Evolutionary conservation across 805 yeast genomes (phyloP).

Genomic region (Scheffersomyces spartinae): DNA sequence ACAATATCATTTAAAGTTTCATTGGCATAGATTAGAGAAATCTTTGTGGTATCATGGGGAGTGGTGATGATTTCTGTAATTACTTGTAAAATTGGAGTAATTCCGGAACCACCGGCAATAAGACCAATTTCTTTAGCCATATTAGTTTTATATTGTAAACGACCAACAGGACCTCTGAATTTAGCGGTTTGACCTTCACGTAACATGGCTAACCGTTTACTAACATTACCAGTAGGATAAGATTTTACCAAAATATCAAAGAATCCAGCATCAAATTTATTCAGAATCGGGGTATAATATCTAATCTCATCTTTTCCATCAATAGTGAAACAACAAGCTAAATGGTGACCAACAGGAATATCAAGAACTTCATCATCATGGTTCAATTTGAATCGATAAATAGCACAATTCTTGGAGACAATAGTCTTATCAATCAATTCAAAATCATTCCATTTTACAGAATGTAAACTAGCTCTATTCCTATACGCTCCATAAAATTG

Average conservation of each 20-base stretch:
- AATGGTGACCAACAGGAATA: slow-evolving; percentile 67
- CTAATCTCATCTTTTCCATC: slow-evolving; percentile 46
- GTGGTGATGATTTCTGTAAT: slow-evolving; percentile 59
- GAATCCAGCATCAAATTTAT: slow-evolving; percentile 58
- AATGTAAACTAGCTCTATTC: slow-evolving; percentile 34
- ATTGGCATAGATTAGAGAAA: slow-evolving; percentile 58
- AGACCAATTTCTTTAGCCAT: slow-evolving; percentile 53
- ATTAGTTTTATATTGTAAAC: slow-evolving; percentile 46
- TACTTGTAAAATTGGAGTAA: slow-evolving; percentile 82
- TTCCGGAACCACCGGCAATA: slow-evolving; percentile 82
- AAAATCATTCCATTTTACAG: slow-evolving; percentile 47
- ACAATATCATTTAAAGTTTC: slow-evolving; percentile 70
- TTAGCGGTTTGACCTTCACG: slow-evolving; percentile 54
- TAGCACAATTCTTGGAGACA: slow-evolving; percentile 58
- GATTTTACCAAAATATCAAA: slow-evolving; percentile 72
- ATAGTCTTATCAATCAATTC: slow-evolving; percentile 68
- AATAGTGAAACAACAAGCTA: slow-evolving; percentile 44
- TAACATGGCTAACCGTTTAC: slow-evolving; percentile 53
- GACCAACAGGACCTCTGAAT: slow-evolving; percentile 74
- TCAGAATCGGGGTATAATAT: slow-evolving; percentile 69
- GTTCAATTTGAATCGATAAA: slow-evolving; percentile 58
- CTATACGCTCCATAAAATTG: slow-evolving; percentile 29
- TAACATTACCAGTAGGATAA: slow-evolving; percentile 59
- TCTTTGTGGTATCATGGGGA: slow-evolving; percentile 51
- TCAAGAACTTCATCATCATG: slow-evolving; percentile 50